phyloP scores from a whole-genome alignment of 129 eudicot genomes.

The Centaurea solstitialis region DNA sequence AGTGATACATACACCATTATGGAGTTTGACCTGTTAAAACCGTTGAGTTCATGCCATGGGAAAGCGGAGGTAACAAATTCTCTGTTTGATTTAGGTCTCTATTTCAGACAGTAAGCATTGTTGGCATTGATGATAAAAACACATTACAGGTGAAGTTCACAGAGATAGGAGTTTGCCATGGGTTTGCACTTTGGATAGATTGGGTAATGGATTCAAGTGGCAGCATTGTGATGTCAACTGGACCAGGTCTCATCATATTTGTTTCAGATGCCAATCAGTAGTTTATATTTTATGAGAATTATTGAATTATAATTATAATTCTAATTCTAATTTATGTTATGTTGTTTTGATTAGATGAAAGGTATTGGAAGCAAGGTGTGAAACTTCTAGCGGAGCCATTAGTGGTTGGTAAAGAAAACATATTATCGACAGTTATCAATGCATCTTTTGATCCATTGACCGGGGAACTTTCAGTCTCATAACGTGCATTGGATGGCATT shows the following conservation, averaged over 20 bases:
- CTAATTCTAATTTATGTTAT: not conserved
- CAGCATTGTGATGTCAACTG: constrained; percentile 54
- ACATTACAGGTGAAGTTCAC: constrained; percentile 55
- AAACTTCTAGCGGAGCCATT: constrained; percentile 66
- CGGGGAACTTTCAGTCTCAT: constrained; percentile 50
- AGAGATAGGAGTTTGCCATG: constrained; percentile 74
- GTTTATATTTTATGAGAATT: not conserved
- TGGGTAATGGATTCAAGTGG: constrained; percentile 70
- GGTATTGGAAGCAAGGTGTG: constrained; percentile 91
- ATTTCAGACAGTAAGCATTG: not conserved
- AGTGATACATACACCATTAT: constrained; percentile 58
- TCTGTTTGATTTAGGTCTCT: not conserved
- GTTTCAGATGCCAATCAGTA: not conserved
- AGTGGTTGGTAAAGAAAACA: constrained; percentile 17
- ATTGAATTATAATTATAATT: not conserved
- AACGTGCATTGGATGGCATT: not conserved
- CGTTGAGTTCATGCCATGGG: constrained; percentile 63
- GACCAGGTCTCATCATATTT: constrained; percentile 58
- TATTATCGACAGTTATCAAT: constrained; percentile 39
- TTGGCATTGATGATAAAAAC: not conserved
- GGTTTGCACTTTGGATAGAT: constrained; percentile 92
- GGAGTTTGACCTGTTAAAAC: constrained; percentile 77
- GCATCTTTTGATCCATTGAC: constrained; percentile 65
- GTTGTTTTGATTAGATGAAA: constrained; percentile 50
- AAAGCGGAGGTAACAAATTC: constrained; percentile 50